Base-by-base conservation (phyloP, 352 stramenopile species). In the Phytopythium boreale region DNA sequence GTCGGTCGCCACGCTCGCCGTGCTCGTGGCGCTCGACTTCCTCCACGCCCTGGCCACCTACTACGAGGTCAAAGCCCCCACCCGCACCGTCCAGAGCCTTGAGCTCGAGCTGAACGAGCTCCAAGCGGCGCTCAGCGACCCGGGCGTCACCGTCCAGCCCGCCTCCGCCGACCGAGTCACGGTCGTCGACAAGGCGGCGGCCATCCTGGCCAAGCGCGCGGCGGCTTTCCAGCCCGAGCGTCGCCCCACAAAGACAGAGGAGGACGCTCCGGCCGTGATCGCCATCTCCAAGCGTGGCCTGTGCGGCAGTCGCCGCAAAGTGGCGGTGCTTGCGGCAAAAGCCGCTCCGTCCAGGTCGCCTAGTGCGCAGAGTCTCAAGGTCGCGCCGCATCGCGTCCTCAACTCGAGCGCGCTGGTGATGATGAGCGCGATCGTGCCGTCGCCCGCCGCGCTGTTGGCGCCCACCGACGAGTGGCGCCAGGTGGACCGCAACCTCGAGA, bases 1-100 rank as follows among this genome's bases (percentile, higher is more conserved):
- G 0, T 83, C 75, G 10, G 55, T 79, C 39, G 59, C 27, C 31
- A 82, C 66, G 3, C 77, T 63, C 8, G 11, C 72, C 0, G 62
- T 58, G 7, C 44, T 78, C 7, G 71, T 74, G 7, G 39, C 31
- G 2, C 57, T 78, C 22, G 75, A 80, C 31, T 63, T 49, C 2
- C 37, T 50, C 2, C 69, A 76, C 47, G 66, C 66, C 53, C 29
- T 61, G 1, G 58, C 43, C 10, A 70, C 66, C 10, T 61, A 70
- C 27, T 51, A 66, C 14, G 66, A 72, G 29, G 51, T 71, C 31
- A 22, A 70, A 10, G 24, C 24, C 4, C 53, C 50, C 19, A 20
- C 70, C 12, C 20, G 3, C 1, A 51, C 56, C 29, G 64, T 73
- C 15, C 14, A 55, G 22, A 22, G 43, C 15, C n/a, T 70, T 17